Conservation (phyloP, 169 alveolate species). For the Plasmodium knowlesi region DNA sequence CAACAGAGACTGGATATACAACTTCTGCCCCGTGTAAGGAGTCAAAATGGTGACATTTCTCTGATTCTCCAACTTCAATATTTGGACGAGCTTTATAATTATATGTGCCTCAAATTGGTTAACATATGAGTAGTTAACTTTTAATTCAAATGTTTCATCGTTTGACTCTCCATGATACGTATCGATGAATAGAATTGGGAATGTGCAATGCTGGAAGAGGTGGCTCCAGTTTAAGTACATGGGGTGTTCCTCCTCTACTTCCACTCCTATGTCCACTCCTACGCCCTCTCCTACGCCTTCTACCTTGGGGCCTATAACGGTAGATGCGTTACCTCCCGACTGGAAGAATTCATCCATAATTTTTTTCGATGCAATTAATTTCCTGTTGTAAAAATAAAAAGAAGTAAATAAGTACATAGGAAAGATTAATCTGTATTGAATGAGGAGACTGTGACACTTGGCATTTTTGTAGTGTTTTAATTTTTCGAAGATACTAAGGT, state of each 20-base stretch:
- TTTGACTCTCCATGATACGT: slow-evolving; percentile 23
- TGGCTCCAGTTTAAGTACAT: not conserved
- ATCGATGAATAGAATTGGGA: slow-evolving; percentile 64
- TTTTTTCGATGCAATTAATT: slow-evolving; percentile 70
- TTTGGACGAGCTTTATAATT: slow-evolving; percentile 36
- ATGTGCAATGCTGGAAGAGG: not conserved
- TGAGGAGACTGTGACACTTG: slow-evolving; percentile 25
- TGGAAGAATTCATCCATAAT: slow-evolving; percentile 15
- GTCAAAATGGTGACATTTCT: slow-evolving; percentile 49
- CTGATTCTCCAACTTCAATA: not conserved
- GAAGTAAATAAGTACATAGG: slow-evolving; percentile 69
- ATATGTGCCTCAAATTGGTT: slow-evolving; percentile 45
- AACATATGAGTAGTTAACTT: slow-evolving; percentile 42
- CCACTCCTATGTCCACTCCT: not conserved
- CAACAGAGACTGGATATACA: slow-evolving; percentile 29
- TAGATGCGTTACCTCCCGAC: not conserved
- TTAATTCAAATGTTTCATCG: slow-evolving; percentile 16
- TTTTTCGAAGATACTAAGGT: slow-evolving; percentile 59
- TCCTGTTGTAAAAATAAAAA: slow-evolving; percentile 52
- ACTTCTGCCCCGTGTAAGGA: slow-evolving; percentile 60
- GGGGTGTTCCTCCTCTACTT: not conserved
- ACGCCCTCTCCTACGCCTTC: not conserved
- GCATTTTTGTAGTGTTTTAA: slow-evolving; percentile 14
- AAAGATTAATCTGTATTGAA: slow-evolving; percentile 57
- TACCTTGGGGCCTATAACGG: not conserved